Base-by-base conservation (phyloP, 2,329 filamentous ascomycete genomes). In the Penicillium freii region DNA sequence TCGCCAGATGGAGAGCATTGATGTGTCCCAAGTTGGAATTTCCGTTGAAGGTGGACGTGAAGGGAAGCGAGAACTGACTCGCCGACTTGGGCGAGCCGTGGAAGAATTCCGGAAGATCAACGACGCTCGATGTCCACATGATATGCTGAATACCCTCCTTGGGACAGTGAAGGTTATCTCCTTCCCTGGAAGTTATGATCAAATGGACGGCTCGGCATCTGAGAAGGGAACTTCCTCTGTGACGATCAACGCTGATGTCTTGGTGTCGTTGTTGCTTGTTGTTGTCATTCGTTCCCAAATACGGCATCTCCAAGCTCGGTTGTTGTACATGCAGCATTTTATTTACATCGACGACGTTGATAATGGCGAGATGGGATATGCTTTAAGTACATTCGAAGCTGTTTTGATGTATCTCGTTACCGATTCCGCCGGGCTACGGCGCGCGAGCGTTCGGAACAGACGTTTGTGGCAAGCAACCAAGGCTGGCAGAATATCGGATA, bases 261-360 rank as follows among this genome's bases (percentile, higher is more conserved):
- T 99, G 29, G 94, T 99, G 2, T 97, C 94, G 0, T 78, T 99
- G 58, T 81, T 99, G 15, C 81, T 99, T 21, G 87, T 96, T 60
- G 92, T 99, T 17, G 90, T 99, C 11, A 97, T 99, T 59, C 85
- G 93, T 61, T 91, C 93, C 11, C 90, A 94, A 59, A 87, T 96
- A 27, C 87, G 90, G 57, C 88, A 97, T 74, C 80, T 99, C 9
- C 91, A 96, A 67, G 92, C 94, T 3, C 85, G 93, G 21, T 78
- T 99, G 46, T 82, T 89, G n/a, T 99, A 97, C 72, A 96, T 97
- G 82, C 89, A 93, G 43, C 91, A 96, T 69, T 99, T 97, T 70
- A 94, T 97, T 64, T 99, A 96, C 74, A 92, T 96, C 50, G 94
- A 97, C 66, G 94, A 99, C 75, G 92, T 99, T 9, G 94, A 99